Base-by-base conservation (phyloP, 768 basidiomycete genomes). In the Tylopilus vinaceipallidus region DNA sequence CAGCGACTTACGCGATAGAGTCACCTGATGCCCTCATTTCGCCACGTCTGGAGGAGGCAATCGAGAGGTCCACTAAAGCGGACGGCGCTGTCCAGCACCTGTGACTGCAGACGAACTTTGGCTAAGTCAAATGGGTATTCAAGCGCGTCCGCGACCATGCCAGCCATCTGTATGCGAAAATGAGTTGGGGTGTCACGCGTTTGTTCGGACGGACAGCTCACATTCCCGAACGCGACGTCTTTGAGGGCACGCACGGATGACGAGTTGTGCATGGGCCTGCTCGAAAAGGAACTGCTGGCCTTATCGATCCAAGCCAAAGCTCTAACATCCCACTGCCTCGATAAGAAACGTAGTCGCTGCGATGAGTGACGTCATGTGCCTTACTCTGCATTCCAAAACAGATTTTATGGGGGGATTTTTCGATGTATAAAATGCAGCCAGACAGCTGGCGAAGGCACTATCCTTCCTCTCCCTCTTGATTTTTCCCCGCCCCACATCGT, bases 111-210 rank as follows among this genome's bases (percentile, higher is more conserved):
- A 42, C 91, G 81, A 52, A 98, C 93, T 72, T 95, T 95, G 55
- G 90, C 87, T 32, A 95, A 77, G 71, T 95, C 93, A 61, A 94
- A 93, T 3, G 93, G 94, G 62, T 93, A 91, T 71, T 93, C 93
- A 56, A 95, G 86, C 7, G 93, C 76, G 69, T 92, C 91, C 19
- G 91, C 86, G 11, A 80, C 77, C 75, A 94, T 90, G 11, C 92
- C 91, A 43, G 92, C 89, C 20, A 80, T 64, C 89, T 89, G 45
- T 39, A 39, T 42, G 48, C 32, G 45, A 46, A 37, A 38, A 30
- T 44, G 17, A 37, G 49, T 33, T 8, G 23, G 22, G 65, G n/a
- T n/a, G n/a, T n/a, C n/a, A n/a, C n/a, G n/a, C n/a, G n/a, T n/a
- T n/a, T n/a, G n/a, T n/a, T n/a, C n/a, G n/a, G n/a, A n/a, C n/a